Conservation (phyloP, 352 stramenopile genomes). For the Phytophthora tubulina region DNA sequence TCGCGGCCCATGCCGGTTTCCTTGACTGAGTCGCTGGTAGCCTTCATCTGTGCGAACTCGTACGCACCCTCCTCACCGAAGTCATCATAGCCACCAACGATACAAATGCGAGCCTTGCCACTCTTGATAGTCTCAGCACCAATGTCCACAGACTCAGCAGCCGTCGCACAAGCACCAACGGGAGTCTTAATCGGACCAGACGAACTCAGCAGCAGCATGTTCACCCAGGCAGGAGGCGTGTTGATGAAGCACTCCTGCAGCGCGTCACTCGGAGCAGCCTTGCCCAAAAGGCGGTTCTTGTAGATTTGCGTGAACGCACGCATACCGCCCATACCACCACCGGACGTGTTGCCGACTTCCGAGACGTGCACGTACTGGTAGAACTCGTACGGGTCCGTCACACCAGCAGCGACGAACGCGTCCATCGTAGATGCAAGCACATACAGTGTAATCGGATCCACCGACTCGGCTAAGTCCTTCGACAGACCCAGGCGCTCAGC, state of each 20-base stretch:
- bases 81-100: constrained; percentile 90
- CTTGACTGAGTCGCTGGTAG: constrained; percentile 88
- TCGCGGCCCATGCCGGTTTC: constrained; percentile 81
- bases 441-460: constrained; percentile 87
- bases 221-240: constrained; percentile 89
- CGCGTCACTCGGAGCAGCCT: constrained; percentile 79
- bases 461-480: constrained; percentile 81
- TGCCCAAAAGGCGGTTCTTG: constrained; percentile 71
- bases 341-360: constrained; percentile 88
- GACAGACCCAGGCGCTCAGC: constrained; percentile 82
- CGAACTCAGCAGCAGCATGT: constrained; percentile 90
- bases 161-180: constrained; percentile 87
- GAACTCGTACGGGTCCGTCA: constrained; percentile 93
- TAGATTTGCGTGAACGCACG: constrained; percentile 83
- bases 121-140: constrained; percentile 91
- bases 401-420: constrained; percentile 76
- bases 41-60: constrained; percentile 93
- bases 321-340: constrained; percentile 87
- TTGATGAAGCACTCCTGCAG: constrained; percentile 92
- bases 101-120: constrained; percentile 85
- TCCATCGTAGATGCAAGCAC: constrained; percentile 83
- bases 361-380: constrained; percentile 93
- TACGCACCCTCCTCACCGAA: constrained; percentile 88
- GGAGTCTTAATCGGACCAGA: constrained; percentile 91
- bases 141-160: constrained; percentile 90